Evolutionary conservation across 2,329 filamentous ascomycete species (phyloP).

Genomic region (Dactylellina sp.): DNA sequence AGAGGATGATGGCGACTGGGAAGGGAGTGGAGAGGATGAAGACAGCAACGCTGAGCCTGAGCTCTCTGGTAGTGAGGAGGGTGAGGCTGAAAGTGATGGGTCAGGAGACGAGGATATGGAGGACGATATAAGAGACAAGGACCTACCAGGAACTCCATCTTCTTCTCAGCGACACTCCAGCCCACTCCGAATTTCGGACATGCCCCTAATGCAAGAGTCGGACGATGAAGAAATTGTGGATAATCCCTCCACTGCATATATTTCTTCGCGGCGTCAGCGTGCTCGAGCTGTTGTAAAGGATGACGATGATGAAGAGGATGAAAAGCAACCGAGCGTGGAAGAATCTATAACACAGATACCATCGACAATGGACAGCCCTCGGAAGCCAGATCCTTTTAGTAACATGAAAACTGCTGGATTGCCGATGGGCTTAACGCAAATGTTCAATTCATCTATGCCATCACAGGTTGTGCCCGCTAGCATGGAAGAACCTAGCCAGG

Average conservation of each 20-base stretch:
- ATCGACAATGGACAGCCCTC: conserved; percentile 30
- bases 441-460: conserved; percentile 59
- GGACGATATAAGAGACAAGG: conserved; percentile 63
- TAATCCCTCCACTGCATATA: conserved; percentile 58
- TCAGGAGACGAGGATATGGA: conserved; percentile 63
- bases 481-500: conserved; percentile 4
- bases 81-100: conserved; percentile 43
- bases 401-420: conserved; percentile 15
- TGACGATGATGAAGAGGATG: conserved; percentile 45
- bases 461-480: conserved; percentile 58
- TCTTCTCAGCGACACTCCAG: conserved; percentile 35
- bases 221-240: conserved; percentile 65
- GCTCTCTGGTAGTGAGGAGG: conserved; percentile 19
- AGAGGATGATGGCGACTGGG: conserved; percentile 62
- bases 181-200: conserved; percentile 54
- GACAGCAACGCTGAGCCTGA: conserved; percentile 63
- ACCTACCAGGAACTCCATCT: conserved; percentile 55
- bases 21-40: conserved; percentile 63
- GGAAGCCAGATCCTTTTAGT: conserved; percentile 29
- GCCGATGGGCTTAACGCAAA: conserved; percentile 47
- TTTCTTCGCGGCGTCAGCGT: conserved; percentile 19
- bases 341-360: conserved; percentile 37
- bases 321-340: conserved; percentile 9
- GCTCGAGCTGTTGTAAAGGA: conserved; percentile 35
- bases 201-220: conserved; percentile 61